Base-by-base conservation (phyloP, 768 basidiomycete genomes). In the Lactarius akahatsu region DNA sequence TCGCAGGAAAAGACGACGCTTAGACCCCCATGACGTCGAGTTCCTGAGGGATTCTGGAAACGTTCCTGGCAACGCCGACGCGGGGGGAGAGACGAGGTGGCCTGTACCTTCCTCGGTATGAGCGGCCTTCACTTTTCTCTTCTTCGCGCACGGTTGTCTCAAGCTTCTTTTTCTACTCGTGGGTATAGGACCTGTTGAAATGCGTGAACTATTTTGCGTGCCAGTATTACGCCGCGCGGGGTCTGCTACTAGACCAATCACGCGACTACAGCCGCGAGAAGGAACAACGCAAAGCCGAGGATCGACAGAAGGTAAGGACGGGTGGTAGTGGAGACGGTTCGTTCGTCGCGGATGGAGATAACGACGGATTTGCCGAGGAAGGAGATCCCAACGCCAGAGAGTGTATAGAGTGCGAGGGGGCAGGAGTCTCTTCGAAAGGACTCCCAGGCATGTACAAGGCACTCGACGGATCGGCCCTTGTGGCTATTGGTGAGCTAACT, bases 401-500 rank as follows among this genome's bases (percentile, higher is more conserved):
- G 43, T 65, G 59, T 7, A 43, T 54, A 54, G 67, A 52, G 41
- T 52, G 59, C 30, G 74, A 68, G 11, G 69, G 59, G 41, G 71
- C 69, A 69, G 67, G 43, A 65, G 34, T 45, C 63, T 57, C 20
- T 16, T 71, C 57, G 15, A 38, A 67, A 43, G 54, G 47, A 26
- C 43, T 70, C 34, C 76, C 79, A 68, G 88, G 90, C 69, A 92
- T 92, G 91, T 92, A 91, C 73, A 89, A 83, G 71, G 79, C 83
- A 3, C 79, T 91, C 67, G 87, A 91, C 70, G 91, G 91, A 4
- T 86, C 87, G 11, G 88, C 89, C 4, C 80, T 92, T 54, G 79
- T 92, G 75, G 89, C 85, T 3, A 80, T 92, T 68, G 89, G 91
- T 90, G 40, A 28, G 81, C 76, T 30, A 57, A 10, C n/a, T 32